Evolutionary conservation across 2,329 filamentous ascomycete genomes (phyloP).

Genomic region (Aureobasidium lini): DNA sequence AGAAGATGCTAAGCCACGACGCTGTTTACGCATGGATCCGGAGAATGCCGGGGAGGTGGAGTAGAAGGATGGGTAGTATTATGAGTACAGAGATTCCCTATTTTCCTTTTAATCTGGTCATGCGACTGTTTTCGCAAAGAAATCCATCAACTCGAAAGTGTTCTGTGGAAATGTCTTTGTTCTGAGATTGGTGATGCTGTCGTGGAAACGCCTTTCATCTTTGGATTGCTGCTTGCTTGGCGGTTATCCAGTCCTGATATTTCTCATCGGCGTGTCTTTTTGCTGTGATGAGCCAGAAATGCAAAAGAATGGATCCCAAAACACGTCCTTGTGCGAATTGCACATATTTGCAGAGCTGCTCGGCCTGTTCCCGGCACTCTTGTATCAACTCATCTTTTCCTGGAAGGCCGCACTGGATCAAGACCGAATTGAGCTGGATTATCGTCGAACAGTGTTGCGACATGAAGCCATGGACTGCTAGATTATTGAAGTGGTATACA

Average conservation of each 20-base stretch:
- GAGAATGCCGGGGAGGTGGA: no score
- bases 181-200: background rate
- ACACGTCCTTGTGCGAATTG: background rate
- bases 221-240: constrained; percentile 2
- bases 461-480: constrained; percentile 9
- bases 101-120: no score
- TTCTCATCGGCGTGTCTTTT: background rate
- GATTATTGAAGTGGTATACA: constrained; percentile 3
- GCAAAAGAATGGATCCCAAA: constrained; percentile 6
- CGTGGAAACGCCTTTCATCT: background rate
- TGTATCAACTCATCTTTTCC: background rate
- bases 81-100: background rate
- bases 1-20: background rate
- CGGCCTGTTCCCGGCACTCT: background rate
- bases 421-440: background rate
- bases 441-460: constrained; percentile 6
- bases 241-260: constrained; percentile 6
- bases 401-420: constrained; percentile 2
- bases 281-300: constrained; percentile 9
- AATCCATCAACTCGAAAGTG: no score
- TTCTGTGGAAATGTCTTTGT: background rate
- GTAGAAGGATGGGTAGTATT: background rate
- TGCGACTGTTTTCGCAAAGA: no score
- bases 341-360: constrained; percentile 1
- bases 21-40: no score